These are phyloP conservation scores for Medicago arabica DNA, from an alignment of 306 rosid species.

Conservation along the genomic window DNA sequence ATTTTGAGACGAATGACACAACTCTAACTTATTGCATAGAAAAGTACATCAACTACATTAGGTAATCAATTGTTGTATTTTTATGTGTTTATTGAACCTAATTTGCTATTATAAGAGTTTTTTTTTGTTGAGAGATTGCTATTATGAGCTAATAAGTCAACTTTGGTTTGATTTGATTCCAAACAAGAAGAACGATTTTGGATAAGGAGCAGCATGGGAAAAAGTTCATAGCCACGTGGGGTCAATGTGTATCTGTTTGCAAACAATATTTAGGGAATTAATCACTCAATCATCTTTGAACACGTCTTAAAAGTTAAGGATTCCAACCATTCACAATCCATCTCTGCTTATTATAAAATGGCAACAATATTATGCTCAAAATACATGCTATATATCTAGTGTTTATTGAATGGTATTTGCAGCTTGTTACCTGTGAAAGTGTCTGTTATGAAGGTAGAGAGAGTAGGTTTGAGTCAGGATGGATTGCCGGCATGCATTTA, in stretches of 20 bases:
- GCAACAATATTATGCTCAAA: background rate
- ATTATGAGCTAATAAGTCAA: background rate
- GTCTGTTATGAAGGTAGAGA: slow-evolving; percentile 36
- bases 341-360: background rate
- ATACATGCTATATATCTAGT: background rate
- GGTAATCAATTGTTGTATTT: background rate
- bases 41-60: background rate
- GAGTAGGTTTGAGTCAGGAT: slow-evolving; percentile 48
- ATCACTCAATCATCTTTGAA: too few species aligned
- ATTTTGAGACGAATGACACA: background rate
- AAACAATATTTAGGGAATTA: too few species aligned
- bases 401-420: background rate
- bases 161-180: slow-evolving; percentile 6
- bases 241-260: background rate
- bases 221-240: background rate
- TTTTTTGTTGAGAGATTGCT: too few species aligned
- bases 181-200: slow-evolving; percentile 3
- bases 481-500: slow-evolving; percentile 12
- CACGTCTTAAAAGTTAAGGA: background rate
- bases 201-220: slow-evolving; percentile 1
- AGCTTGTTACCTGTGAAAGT: background rate
- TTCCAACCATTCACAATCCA: background rate
- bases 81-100: background rate
- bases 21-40: background rate
- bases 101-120: background rate